A percentile compares a stretch with the other conserved stretches of the same genome.
Evolutionary conservation across 768 basidiomycete species (phyloP).

Genomic region (Phaeotremella fagi): DNA sequence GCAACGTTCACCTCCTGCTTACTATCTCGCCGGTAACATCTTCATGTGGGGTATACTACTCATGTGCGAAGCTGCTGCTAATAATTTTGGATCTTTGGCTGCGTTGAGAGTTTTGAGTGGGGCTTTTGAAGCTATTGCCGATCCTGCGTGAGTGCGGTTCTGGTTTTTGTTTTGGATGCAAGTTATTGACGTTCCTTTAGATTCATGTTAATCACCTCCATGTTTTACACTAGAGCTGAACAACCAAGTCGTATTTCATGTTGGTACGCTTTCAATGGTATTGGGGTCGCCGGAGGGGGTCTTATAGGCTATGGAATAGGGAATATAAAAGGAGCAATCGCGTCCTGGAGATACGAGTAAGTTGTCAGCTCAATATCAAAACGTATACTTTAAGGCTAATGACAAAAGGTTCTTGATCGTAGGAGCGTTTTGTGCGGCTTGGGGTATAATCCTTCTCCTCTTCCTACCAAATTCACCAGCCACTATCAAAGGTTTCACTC

Average conservation of each 20-base stretch:
- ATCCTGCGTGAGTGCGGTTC: constrained; percentile 37
- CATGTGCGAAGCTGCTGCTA: constrained; percentile 51
- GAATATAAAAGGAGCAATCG: constrained; percentile 45
- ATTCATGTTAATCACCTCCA: constrained; percentile 50
- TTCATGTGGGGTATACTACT: constrained; percentile 50
- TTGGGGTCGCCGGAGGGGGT: constrained; percentile 51
- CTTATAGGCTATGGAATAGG: constrained; percentile 48
- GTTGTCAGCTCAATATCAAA: constrained; percentile 4
- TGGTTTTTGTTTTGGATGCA: not conserved
- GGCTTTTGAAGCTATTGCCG: constrained; percentile 51
- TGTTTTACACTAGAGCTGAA: constrained; percentile 51
- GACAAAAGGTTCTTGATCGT: constrained; percentile 36
- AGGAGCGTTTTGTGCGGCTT: constrained; percentile 40
- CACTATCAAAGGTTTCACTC: constrained; percentile 41
- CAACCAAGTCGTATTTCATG: constrained; percentile 50
- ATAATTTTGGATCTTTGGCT: constrained; percentile 49
- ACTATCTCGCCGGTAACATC: constrained; percentile 51
- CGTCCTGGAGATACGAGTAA: constrained; percentile 49
- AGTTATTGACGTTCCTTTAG: constrained; percentile 9
- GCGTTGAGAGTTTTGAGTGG: constrained; percentile 51
- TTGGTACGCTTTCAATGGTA: constrained; percentile 52
- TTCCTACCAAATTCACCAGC: constrained; percentile 47
- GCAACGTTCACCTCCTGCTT: constrained; percentile 50
- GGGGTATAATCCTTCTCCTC: constrained; percentile 42
- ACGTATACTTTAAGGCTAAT: not conserved